These are phyloP conservation scores for Termitomyces heimii DNA, from an alignment of 768 basidiomycete genomes.

Conservation along the genomic window DNA sequence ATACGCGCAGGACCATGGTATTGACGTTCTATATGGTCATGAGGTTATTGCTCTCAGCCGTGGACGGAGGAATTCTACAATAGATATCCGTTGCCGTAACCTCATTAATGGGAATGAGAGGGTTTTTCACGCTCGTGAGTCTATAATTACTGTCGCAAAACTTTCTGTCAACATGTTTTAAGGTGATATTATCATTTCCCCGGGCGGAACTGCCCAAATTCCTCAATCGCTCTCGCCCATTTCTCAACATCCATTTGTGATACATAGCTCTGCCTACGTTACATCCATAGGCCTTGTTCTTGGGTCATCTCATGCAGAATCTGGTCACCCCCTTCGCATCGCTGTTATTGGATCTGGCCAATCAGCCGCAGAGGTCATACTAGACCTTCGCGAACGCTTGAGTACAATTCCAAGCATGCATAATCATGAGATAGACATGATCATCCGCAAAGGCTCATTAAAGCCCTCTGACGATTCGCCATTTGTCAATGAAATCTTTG, in stretches of 20 bases:
- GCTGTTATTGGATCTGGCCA: slow-evolving; percentile 45
- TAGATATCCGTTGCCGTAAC: slow-evolving; percentile 32
- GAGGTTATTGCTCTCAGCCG: slow-evolving; percentile 36
- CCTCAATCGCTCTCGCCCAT: slow-evolving; percentile 29
- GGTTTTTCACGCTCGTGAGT: slow-evolving; percentile 33
- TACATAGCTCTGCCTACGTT: slow-evolving; percentile 40
- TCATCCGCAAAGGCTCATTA: slow-evolving; percentile 44
- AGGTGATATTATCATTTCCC: slow-evolving; percentile 46
- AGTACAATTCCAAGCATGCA: slow-evolving; percentile 20
- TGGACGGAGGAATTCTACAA: slow-evolving; percentile 19
- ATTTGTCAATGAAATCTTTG: slow-evolving; percentile 51
- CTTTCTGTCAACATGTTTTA: not conserved
- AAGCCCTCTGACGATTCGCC: slow-evolving; percentile 48
- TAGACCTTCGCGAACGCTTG: slow-evolving; percentile 37
- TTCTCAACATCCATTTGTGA: slow-evolving; percentile 27
- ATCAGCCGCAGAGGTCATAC: slow-evolving; percentile 40
- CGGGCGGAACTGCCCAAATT: slow-evolving; percentile 41
- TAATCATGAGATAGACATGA: slow-evolving; percentile 39
- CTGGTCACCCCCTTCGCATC: slow-evolving; percentile 27
- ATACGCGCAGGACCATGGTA: slow-evolving; percentile 35
- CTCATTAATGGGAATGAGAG: slow-evolving; percentile 27
- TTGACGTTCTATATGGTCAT: slow-evolving; percentile 38
- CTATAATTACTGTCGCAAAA: not conserved
- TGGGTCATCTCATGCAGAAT: slow-evolving; percentile 14
- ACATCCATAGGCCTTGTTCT: slow-evolving; percentile 31